Conservation (phyloP, 441 rosid genomes). For the Pelargonium citronellum region DNA sequence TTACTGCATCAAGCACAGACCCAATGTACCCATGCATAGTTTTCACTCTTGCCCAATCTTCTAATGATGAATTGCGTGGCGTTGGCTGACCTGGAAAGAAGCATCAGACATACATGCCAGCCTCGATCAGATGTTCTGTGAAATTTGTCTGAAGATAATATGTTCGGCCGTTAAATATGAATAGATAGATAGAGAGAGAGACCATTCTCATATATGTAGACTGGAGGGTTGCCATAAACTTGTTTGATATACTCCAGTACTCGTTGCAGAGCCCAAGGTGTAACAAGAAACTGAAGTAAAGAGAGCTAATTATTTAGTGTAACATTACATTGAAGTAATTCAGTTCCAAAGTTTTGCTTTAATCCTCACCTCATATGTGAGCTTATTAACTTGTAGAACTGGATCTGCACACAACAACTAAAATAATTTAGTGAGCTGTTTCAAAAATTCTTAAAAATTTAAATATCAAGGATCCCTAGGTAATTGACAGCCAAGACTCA, state of each 20-base stretch:
- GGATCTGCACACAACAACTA: not conserved
- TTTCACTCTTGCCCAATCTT: constrained; percentile 18
- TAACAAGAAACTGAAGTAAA: constrained; percentile 1
- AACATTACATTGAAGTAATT: not conserved
- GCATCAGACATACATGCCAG: too few relatives aligned
- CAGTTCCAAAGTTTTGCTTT: too few relatives aligned
- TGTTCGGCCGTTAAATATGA: too few relatives aligned
- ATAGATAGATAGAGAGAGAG: not conserved
- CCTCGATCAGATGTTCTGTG: too few relatives aligned
- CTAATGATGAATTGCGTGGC: constrained; percentile 14
- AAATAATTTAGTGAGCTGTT: not conserved
- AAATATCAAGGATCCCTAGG: too few relatives aligned
- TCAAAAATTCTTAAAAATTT: too few relatives aligned
- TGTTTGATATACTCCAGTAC: constrained; percentile 22
- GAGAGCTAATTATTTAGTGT: not conserved
- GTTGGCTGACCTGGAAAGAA: constrained; percentile 15
- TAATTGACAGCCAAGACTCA: too few relatives aligned
- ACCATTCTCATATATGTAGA: constrained; percentile 23
- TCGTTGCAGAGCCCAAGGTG: constrained; percentile 12
- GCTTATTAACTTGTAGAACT: not conserved
- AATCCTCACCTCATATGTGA: not conserved
- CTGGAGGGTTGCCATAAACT: constrained; percentile 21
- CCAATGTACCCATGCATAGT: constrained; percentile 18
- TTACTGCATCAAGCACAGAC: constrained; percentile 14
- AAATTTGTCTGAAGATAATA: too few relatives aligned